These are phyloP conservation scores for Puccinia coronata DNA, from an alignment of 1,284 basidiomycete species.

Conservation along the genomic window DNA sequence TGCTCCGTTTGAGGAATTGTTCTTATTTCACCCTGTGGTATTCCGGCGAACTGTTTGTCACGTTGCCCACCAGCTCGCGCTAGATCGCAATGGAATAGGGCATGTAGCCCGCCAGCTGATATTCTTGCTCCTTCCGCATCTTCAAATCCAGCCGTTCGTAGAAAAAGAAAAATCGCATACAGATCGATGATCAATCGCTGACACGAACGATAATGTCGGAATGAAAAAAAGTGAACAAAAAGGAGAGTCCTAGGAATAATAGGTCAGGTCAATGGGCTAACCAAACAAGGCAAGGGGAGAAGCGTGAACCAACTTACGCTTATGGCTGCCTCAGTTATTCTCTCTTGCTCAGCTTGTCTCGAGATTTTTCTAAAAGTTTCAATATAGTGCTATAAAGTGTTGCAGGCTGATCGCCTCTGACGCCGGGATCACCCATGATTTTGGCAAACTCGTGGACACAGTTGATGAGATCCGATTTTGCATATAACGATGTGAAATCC, in stretches of 20 bases:
- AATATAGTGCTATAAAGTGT: background rate
- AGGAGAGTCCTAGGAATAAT: no score
- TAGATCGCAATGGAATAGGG: conserved; percentile 53
- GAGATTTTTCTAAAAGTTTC: background rate
- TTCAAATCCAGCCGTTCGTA: conserved; percentile 76
- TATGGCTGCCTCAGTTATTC: background rate
- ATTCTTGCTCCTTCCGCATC: conserved; percentile 69
- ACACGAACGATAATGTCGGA: no score
- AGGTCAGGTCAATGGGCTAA: background rate
- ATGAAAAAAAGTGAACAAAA: no score
- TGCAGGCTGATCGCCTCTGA: background rate
- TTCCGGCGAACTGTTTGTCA: conserved; percentile 68
- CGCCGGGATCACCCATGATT: background rate
- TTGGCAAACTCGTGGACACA: background rate
- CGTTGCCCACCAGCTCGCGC: conserved; percentile 52
- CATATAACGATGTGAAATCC: background rate
- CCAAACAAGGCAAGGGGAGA: background rate
- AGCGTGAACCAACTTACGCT: background rate
- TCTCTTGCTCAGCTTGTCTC: background rate
- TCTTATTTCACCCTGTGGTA: conserved; percentile 82
- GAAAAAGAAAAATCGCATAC: no score
- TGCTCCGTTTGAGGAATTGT: conserved; percentile 69
- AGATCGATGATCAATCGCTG: no score
- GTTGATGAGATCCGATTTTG: background rate
- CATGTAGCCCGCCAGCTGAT: conserved; percentile 72